phyloP scores from a whole-genome alignment of 352 stramenopile species.

The Pythium brachiatum region DNA sequence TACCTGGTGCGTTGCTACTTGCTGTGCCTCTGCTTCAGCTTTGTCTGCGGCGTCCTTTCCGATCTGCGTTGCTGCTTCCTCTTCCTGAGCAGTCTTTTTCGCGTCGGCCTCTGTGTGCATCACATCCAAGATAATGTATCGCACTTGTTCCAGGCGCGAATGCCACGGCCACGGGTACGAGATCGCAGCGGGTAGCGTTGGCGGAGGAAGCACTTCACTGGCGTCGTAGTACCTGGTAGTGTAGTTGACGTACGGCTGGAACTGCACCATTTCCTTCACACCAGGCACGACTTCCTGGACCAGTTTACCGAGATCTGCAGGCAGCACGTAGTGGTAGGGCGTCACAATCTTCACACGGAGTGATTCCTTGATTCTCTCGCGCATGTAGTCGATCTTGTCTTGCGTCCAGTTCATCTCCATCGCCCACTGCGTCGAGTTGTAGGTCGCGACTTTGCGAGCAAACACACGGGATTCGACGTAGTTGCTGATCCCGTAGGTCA shows the following conservation, averaged over 20 bases:
- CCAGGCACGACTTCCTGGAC: neutral
- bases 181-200: slow-evolving; percentile 14
- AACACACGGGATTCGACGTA: slow-evolving; percentile 19
- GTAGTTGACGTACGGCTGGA: slow-evolving; percentile 49
- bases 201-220: slow-evolving; percentile 3
- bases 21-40: neutral
- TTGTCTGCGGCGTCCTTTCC: neutral
- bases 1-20: no score
- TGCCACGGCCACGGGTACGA: slow-evolving; percentile 24
- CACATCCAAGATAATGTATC: slow-evolving; percentile 4
- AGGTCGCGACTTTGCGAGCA: slow-evolving; percentile 11
- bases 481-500: neutral
- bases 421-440: neutral
- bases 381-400: slow-evolving; percentile 1
- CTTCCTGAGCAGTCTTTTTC: slow-evolving; percentile 1
- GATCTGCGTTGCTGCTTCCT: neutral
- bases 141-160: slow-evolving; percentile 4
- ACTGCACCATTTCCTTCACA: neutral
- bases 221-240: slow-evolving; percentile 41
- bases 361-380: neutral
- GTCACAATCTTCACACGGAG: neutral
- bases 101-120: slow-evolving; percentile 3
- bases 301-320: neutral
- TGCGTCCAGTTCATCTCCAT: neutral
- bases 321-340: slow-evolving; percentile 3